Conservation (phyloP, 108 stramenopile genomes). For the Cylindrotheca closterium region DNA sequence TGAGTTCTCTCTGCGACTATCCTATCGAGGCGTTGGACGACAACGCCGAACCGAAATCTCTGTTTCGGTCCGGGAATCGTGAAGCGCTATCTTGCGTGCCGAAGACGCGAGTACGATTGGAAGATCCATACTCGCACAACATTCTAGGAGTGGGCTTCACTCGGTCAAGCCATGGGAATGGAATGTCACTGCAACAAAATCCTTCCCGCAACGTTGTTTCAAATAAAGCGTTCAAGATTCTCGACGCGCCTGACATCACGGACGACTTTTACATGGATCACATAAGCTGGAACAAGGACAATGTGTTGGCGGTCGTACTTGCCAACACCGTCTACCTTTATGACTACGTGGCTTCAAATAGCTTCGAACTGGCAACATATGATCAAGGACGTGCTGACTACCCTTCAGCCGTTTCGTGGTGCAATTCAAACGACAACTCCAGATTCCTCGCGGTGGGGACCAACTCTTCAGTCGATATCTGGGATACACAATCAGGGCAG, state of each 20-base stretch:
- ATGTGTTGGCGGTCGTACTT: constrained; percentile 88
- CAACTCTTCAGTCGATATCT: too few relatives aligned
- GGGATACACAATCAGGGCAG: too few relatives aligned
- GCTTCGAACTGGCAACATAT: too few relatives aligned
- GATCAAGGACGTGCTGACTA: too few relatives aligned
- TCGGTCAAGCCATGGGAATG: too few relatives aligned
- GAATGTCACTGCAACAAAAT: background rate
- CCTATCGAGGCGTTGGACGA: background rate
- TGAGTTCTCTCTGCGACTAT: constrained; percentile 2
- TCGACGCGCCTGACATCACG: constrained; percentile 85
- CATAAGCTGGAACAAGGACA: constrained; percentile 76
- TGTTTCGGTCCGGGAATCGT: background rate
- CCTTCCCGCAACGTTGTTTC: background rate
- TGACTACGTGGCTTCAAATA: too few relatives aligned
- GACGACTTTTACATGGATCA: constrained; percentile 91
- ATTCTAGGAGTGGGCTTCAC: too few relatives aligned
- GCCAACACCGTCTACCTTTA: constrained; percentile 90
- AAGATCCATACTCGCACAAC: background rate
- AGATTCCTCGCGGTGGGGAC: too few relatives aligned
- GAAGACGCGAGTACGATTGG: background rate
- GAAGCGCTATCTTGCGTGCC: background rate
- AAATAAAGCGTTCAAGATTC: constrained; percentile 8
- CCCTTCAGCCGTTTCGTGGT: too few relatives aligned
- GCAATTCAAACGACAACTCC: too few relatives aligned
- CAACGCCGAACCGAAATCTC: background rate